Conservation (phyloP, 2,329 filamentous ascomycete genomes). For the Phialocephala sp. region DNA sequence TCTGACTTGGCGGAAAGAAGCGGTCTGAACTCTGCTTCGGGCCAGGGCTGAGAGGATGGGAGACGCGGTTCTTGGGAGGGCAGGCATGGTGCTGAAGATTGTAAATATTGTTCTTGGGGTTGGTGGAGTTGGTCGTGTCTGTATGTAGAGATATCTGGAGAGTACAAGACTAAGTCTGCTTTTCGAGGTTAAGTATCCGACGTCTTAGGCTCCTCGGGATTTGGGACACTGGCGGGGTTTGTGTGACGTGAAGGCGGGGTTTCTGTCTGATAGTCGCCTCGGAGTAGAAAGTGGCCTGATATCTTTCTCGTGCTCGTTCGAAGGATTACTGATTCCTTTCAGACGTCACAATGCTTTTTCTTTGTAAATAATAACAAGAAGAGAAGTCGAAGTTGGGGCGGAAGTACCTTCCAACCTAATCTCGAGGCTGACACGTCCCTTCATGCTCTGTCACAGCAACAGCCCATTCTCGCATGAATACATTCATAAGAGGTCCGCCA, state of each 20-base stretch:
- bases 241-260: slow-evolving; percentile 1
- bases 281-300: slow-evolving; percentile 1
- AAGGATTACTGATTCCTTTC: not conserved
- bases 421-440: not conserved
- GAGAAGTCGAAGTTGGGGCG: not conserved
- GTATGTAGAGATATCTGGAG: not conserved
- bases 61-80: slow-evolving; percentile 16
- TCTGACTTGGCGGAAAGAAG: slow-evolving; percentile 17
- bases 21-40: slow-evolving; percentile 23
- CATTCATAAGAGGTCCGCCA: too few species aligned
- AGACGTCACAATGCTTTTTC: not conserved
- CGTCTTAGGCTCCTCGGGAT: not conserved
- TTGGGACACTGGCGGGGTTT: slow-evolving; percentile 2
- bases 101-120: slow-evolving; percentile 13
- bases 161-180: not conserved
- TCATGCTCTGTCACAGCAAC: slow-evolving; percentile 8
- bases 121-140: not conserved
- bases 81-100: slow-evolving; percentile 20
- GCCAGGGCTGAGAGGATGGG: slow-evolving; percentile 29
- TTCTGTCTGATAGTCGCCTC: not conserved
- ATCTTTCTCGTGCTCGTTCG: not conserved
- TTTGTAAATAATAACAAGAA: too few species aligned
- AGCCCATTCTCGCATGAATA: not conserved
- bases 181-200: not conserved
- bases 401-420: not conserved